phyloP scores from a whole-genome alignment of 331 rosid genomes.

The Malus hybrid region DNA sequence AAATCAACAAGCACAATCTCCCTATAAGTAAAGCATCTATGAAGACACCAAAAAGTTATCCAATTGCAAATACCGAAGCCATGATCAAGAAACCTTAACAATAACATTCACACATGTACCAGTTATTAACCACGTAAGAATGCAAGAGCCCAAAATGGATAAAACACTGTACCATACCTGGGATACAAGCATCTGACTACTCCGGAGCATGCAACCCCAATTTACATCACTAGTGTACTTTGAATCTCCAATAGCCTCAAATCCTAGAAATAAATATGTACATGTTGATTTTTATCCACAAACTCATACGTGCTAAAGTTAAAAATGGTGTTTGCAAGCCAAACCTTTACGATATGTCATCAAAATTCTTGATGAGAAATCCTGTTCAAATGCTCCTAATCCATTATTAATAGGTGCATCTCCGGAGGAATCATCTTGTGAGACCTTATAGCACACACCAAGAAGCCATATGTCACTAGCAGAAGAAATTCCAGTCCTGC shows the following conservation, averaged over 20 bases:
- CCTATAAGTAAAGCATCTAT: too few species aligned
- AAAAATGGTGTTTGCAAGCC: neutral
- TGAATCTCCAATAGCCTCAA: slow-evolving; percentile 67
- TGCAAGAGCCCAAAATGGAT: slow-evolving; percentile 2
- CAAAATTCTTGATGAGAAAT: slow-evolving; percentile 72
- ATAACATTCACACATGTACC: neutral
- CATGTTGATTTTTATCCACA: slow-evolving; percentile 7
- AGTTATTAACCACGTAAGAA: neutral
- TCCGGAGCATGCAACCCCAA: slow-evolving; percentile 98
- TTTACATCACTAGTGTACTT: slow-evolving; percentile 81
- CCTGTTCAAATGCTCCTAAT: slow-evolving; percentile 58
- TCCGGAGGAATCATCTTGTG: slow-evolving; percentile 46
- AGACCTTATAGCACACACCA: slow-evolving; percentile 64
- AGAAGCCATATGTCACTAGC: slow-evolving; percentile 94
- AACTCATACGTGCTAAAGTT: neutral
- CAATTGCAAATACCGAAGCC: neutral
- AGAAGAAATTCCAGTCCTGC: slow-evolving; percentile 60
- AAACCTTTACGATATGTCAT: slow-evolving; percentile 87
- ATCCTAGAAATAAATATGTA: slow-evolving; percentile 40
- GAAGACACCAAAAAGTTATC: neutral
- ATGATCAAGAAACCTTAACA: neutral
- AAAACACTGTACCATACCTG: slow-evolving; percentile 44
- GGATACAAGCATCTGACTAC: slow-evolving; percentile 98
- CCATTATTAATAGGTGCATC: slow-evolving; percentile 36
- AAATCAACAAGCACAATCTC: too few species aligned